Base-by-base conservation (phyloP, 768 basidiomycete species). In the Russula abietina region DNA sequence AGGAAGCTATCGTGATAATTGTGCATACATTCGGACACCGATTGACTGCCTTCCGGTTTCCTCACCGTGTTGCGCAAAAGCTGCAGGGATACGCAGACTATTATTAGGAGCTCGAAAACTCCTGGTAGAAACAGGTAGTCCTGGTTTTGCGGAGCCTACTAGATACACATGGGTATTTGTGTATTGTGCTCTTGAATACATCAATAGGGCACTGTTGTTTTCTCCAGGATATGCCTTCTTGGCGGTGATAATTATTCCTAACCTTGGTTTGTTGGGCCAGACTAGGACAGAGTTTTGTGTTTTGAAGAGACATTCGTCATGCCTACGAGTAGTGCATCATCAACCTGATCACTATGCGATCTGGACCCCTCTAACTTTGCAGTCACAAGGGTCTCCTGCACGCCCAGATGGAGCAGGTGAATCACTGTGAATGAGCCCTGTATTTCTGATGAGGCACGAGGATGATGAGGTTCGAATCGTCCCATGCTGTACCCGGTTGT, bases 21-120 rank as follows among this genome's bases (percentile, higher is more conserved):
- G 80, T 83, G 52, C 77, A 82, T 69, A 90, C 86, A 55, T 93
- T 92, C 72, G 87, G 88, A 6, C 81, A 85, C 66, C 88, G 85
- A 70, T 75, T 93, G 49, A 71, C 79, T 2, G 90, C 88, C 14
- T 92, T 90, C 79, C 89, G 81, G 72, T 89, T 91, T 68, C 84
- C 91, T 3, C 83, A 86, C n/a, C 75, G 78, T 62, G 83, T 76
- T 14, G 88, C 87, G 11, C 77, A 73, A 65, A 87, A 85, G 74
- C 70, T 93, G 60, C 89, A 91, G 73, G 79, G 75, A 0, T 90
- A 88, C 71, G 76, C 89, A 55, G 88, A 91, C 69, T 86, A 85
- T 71, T 78, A 78, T 62, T 82, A 69, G 52, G 22, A 19, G 33
- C 22, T 43, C 26, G n/a, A 39, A 36, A 52, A 32, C 41, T 41